Percentiles rank a stretch among this genome's conserved stretches.
These are phyloP conservation scores for Cadophora luteo-olivacea DNA, from an alignment of 2,329 filamentous ascomycete species.

Conservation along the genomic window DNA sequence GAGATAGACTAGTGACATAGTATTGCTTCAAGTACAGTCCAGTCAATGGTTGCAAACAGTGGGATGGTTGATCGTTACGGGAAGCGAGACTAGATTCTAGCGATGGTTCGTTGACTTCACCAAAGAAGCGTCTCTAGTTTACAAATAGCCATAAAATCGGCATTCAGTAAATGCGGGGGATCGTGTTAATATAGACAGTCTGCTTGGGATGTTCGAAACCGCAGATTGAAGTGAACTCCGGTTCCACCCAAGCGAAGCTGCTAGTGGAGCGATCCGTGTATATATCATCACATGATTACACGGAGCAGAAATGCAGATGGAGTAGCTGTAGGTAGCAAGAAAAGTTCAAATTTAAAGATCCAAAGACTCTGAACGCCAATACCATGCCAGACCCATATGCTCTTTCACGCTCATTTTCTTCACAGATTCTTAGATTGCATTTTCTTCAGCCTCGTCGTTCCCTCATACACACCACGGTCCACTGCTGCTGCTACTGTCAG, in stretches of 20 bases:
- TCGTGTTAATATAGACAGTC: neutral
- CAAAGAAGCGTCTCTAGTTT: neutral
- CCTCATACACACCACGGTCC: constrained; percentile 91
- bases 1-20: neutral
- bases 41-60: neutral
- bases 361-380: constrained; percentile 38
- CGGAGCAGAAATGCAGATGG: neutral
- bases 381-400: constrained; percentile 32
- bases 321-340: neutral
- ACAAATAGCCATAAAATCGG: neutral
- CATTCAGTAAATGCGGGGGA: neutral
- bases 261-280: neutral
- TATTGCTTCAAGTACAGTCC: neutral
- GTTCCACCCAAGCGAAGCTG: neutral
- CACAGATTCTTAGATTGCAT: constrained; percentile 70
- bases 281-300: neutral
- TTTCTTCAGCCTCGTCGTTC: constrained; percentile 84
- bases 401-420: constrained; percentile 21
- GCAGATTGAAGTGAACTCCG: neutral
- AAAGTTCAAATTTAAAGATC: constrained; percentile 23
- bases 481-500: constrained; percentile 94
- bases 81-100: neutral
- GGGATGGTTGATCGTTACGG: neutral
- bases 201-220: neutral
- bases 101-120: neutral